phyloP scores from a whole-genome alignment of 2,329 filamentous ascomycete genomes.

The Thielaviopsis musarum region DNA sequence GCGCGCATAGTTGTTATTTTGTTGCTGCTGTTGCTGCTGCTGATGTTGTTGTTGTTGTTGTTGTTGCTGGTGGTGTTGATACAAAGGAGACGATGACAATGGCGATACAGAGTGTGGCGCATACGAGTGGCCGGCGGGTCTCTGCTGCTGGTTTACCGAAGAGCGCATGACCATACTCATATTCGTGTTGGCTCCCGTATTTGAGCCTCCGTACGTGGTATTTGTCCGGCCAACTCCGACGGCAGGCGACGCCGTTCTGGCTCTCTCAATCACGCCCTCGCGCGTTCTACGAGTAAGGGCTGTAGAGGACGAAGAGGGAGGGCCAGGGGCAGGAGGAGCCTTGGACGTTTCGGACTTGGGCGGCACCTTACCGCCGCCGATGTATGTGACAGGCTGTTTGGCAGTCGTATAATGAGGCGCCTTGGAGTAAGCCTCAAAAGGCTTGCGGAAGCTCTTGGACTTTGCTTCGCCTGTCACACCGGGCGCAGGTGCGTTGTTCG shows the following conservation, averaged over 20 bases:
- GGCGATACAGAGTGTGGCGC: conserved; percentile 10
- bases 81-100: conserved; percentile 1
- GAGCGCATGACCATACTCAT: conserved; percentile 5
- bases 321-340: background rate
- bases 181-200: background rate
- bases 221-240: background rate
- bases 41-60: background rate
- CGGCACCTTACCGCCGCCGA: conserved; percentile 24
- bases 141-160: background rate
- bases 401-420: conserved; percentile 49
- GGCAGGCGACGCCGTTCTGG: conserved; percentile 6
- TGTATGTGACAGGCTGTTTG: conserved; percentile 41
- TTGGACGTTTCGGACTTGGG: conserved; percentile 16
- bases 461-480: conserved; percentile 26
- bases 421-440: conserved; percentile 50
- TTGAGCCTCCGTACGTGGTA: conserved; percentile 5
- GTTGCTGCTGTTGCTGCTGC: background rate
- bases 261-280: conserved; percentile 1
- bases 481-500: conserved; percentile 32
- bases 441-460: conserved; percentile 46
- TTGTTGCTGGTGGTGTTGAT: background rate
- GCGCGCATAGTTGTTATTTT: conserved; percentile 1
- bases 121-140: background rate
- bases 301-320: background rate
- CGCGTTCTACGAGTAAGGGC: conserved; percentile 9